Conservation (phyloP, 352 stramenopile genomes). For the Plasmopara viticola region DNA sequence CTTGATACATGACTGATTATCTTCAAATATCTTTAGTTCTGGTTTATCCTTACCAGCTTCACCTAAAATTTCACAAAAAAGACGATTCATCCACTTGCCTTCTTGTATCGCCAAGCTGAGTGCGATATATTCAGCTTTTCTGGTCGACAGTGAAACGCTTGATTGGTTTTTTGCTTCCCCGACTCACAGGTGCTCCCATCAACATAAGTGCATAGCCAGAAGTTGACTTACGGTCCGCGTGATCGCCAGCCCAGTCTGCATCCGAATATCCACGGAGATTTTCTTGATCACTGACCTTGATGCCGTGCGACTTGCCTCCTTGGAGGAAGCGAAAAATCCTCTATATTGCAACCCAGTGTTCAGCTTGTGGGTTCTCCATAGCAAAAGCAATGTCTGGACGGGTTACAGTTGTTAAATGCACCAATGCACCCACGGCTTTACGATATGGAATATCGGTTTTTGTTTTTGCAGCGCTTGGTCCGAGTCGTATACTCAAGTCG, state of each 20-base stretch:
- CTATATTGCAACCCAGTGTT: slow-evolving; percentile 11
- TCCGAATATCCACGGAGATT: not conserved
- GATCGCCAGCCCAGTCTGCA: slow-evolving; percentile 1
- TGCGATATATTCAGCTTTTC: slow-evolving; percentile 10
- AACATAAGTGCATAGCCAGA: slow-evolving; percentile 2
- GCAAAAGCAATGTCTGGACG: slow-evolving; percentile 13
- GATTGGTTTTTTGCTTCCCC: slow-evolving; percentile 2
- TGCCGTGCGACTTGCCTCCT: slow-evolving; percentile 12
- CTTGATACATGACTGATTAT: no score
- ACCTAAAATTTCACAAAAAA: slow-evolving; percentile 6
- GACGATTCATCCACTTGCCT: not conserved
- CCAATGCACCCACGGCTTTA: no score
- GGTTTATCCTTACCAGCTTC: not conserved
- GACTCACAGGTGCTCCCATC: slow-evolving; percentile 1
- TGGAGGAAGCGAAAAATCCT: slow-evolving; percentile 9
- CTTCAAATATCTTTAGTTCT: slow-evolving; percentile 2
- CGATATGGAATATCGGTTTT: no score
- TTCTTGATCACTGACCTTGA: not conserved
- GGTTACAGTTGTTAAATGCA: no score
- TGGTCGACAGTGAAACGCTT: slow-evolving; percentile 6
- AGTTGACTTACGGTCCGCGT: slow-evolving; percentile 2
- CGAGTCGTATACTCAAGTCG: no score
- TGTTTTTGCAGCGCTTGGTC: no score
- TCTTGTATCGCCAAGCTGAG: slow-evolving; percentile 8
- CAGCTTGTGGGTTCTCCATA: slow-evolving; percentile 7